phyloP scores from a whole-genome alignment of 331 rosid genomes.

The Dryas integrifolia region DNA sequence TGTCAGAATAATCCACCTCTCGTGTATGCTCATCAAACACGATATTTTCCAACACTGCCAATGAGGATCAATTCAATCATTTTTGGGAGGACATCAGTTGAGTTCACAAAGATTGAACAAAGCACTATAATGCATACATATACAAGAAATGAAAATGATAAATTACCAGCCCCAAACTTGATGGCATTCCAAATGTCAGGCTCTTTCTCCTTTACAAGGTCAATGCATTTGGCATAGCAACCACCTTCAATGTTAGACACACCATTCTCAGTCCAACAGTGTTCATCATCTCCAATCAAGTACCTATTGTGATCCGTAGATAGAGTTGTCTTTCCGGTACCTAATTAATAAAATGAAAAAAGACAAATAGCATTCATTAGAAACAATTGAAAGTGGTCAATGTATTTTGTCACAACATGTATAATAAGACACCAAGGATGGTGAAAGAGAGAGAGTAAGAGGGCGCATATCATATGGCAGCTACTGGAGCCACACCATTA shows the following conservation, averaged over 20 bases:
- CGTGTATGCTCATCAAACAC: slow-evolving; percentile 88
- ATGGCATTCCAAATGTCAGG: slow-evolving; percentile 96
- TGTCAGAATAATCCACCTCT: slow-evolving; percentile 76
- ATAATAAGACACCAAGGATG: slow-evolving; percentile 19
- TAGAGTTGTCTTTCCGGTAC: slow-evolving; percentile 92
- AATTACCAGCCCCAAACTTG: slow-evolving; percentile 86
- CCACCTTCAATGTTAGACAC: slow-evolving; percentile 98
- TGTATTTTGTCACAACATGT: not conserved
- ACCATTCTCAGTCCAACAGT: slow-evolving; percentile 82
- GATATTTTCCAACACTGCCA: slow-evolving; percentile 77
- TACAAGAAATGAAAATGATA: not conserved
- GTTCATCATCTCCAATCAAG: slow-evolving; percentile 91
- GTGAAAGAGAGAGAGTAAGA: slow-evolving; percentile 18
- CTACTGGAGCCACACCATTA: slow-evolving; percentile 17
- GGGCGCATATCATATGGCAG: slow-evolving; percentile 38
- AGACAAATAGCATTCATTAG: slow-evolving; percentile 3
- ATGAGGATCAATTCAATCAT: not conserved
- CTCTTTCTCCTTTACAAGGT: slow-evolving; percentile 77
- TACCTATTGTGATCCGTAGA: slow-evolving; percentile 85
- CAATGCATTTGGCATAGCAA: slow-evolving; percentile 92
- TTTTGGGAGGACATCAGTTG: not conserved
- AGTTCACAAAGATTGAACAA: not conserved
- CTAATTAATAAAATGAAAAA: slow-evolving; percentile 27
- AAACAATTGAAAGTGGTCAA: not conserved
- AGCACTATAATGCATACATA: not conserved